phyloP scores from a whole-genome alignment of 495 filamentous ascomycete species.

The Aspergillus incahuasiensis region DNA sequence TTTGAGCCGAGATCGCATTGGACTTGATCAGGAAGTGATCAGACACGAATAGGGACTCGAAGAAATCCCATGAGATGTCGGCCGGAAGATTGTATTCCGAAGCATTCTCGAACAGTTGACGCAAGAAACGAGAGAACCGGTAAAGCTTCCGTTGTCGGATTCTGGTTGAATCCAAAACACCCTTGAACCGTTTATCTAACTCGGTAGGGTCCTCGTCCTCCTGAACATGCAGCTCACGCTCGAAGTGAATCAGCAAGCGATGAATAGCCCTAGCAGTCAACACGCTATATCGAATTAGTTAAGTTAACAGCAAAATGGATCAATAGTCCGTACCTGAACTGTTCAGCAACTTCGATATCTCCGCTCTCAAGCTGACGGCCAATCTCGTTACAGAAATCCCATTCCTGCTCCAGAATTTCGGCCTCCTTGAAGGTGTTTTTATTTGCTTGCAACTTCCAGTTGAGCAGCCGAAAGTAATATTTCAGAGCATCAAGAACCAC shows the following conservation, averaged over 20 bases:
- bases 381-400: conserved; percentile 91
- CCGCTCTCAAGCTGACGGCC: conserved; percentile 83
- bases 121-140: conserved; percentile 80
- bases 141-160: conserved; percentile 87
- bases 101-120: conserved; percentile 90
- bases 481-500: conserved; percentile 93
- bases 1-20: conserved; percentile 58
- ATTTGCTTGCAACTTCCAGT: conserved; percentile 94
- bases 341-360: conserved; percentile 97
- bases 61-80: conserved; percentile 64
- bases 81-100: conserved; percentile 80
- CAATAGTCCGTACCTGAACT: conserved; percentile 64
- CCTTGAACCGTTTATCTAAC: conserved; percentile 96
- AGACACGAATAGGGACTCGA: conserved; percentile 74
- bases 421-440: conserved; percentile 99
- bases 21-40: conserved; percentile 73
- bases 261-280: conserved; percentile 87
- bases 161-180: conserved; percentile 88
- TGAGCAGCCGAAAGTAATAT: conserved; percentile 95
- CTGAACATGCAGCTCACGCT: conserved; percentile 77
- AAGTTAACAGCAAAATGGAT: not conserved
- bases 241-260: conserved; percentile 83
- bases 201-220: conserved; percentile 78
- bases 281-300: conserved; percentile 45
- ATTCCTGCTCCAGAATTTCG: conserved; percentile 94